Percentiles rank a stretch among this genome's conserved stretches.
These are phyloP conservation scores for Aspergillus sp. DNA, from an alignment of 2,329 filamentous ascomycete genomes.

Conservation along the genomic window DNA sequence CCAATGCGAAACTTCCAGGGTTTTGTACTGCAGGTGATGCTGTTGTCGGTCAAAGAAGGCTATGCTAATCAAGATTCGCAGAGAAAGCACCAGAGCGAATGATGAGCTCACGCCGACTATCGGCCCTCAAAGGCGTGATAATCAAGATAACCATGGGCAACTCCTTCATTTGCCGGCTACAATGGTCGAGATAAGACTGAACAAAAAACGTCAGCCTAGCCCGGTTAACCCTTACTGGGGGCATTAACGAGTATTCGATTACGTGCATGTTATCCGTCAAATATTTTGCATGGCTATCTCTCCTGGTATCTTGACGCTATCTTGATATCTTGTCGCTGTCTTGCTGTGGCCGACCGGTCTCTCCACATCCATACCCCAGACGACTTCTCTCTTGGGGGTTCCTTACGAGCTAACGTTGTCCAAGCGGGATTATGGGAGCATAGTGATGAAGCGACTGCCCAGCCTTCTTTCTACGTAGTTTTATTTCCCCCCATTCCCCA, in stretches of 20 bases:
- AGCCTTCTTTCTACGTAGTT: no score
- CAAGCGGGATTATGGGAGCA: no score
- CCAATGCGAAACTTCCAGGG: constrained; percentile 9
- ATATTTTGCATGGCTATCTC: neutral
- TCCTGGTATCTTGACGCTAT: neutral
- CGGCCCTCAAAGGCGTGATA: constrained; percentile 10
- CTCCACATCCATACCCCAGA: constrained; percentile 6
- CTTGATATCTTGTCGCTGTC: neutral
- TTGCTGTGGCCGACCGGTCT: neutral
- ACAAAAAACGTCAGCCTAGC: constrained; percentile 7
- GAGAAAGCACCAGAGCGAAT: neutral
- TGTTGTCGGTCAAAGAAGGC: constrained; percentile 1
- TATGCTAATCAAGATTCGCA: neutral
- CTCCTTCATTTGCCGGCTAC: constrained; percentile 7
- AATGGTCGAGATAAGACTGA: constrained; percentile 8
- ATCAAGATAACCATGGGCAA: constrained; percentile 7
- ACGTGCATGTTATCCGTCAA: neutral
- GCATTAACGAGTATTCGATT: neutral
- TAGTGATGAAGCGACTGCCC: no score
- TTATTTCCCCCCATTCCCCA: no score
- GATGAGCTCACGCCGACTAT: constrained; percentile 2
- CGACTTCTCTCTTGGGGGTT: neutral
- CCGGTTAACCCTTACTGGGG: constrained; percentile 1
- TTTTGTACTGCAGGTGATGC: constrained; percentile 9
- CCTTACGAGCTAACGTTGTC: neutral